Conservation (phyloP, 495 filamentous ascomycete genomes). For the Paragyromitra xinjiangensis region DNA sequence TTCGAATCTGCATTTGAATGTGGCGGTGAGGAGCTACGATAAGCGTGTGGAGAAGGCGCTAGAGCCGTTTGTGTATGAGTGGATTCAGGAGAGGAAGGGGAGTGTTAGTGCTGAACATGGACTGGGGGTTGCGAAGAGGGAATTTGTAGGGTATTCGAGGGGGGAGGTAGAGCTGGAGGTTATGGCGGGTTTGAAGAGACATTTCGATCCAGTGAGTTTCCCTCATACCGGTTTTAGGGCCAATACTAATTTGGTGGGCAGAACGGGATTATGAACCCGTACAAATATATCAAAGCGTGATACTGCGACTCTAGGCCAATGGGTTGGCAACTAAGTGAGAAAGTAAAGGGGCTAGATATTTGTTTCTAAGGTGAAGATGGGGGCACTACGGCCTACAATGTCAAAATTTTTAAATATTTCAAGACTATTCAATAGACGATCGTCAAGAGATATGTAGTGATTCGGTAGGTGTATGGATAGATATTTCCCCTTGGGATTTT, state of each 20-base stretch:
- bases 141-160: slow-evolving; percentile 90
- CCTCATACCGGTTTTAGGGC: background rate
- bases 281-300: slow-evolving; percentile 74
- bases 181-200: slow-evolving; percentile 91
- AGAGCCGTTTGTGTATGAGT: slow-evolving; percentile 97
- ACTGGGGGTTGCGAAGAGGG: slow-evolving; percentile 91
- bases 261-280: slow-evolving; percentile 94
- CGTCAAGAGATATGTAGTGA: no score
- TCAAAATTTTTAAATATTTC: no score
- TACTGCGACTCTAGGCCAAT: no score
- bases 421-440: no score
- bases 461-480: no score
- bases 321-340: no score
- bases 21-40: slow-evolving; percentile 80
- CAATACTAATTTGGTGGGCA: slow-evolving; percentile 56
- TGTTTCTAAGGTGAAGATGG: background rate
- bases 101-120: slow-evolving; percentile 98
- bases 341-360: background rate
- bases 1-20: slow-evolving; percentile 91
- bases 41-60: slow-evolving; percentile 87
- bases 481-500: no score
- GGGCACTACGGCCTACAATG: no score
- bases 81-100: slow-evolving; percentile 84
- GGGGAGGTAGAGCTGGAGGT: slow-evolving; percentile 82
- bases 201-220: slow-evolving; percentile 87